Evolutionary conservation across 164 flowering plant genomes (phyloP).

Genomic region (Stephania cephalantha): DNA sequence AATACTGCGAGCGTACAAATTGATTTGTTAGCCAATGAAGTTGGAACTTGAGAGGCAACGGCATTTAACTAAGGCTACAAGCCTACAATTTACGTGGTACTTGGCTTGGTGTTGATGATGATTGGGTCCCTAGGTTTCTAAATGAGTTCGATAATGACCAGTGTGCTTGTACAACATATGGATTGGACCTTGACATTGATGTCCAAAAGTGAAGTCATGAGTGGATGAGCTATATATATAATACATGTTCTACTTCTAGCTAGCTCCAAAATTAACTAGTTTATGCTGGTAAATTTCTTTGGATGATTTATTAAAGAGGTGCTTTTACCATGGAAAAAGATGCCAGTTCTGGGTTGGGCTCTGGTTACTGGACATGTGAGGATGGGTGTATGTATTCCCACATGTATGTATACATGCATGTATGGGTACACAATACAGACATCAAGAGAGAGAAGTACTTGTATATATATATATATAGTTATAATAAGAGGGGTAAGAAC

Average conservation of each 20-base stretch:
- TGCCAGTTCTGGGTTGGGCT: background rate
- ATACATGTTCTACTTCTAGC: no score
- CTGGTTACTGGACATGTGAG: no score
- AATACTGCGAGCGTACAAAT: background rate
- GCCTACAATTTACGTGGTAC: background rate
- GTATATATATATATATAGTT: no score
- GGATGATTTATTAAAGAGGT: no score
- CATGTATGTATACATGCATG: no score
- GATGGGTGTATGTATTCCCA: no score
- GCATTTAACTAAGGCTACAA: background rate
- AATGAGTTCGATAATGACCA: background rate
- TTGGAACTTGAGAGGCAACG: background rate
- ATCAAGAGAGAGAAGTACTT: no score
- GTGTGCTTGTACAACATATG: background rate
- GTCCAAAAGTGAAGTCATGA: background rate
- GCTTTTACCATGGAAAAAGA: background rate
- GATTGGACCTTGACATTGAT: background rate
- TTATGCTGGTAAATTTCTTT: no score
- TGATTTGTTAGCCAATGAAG: background rate
- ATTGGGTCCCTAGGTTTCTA: background rate
- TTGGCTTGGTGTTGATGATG: background rate
- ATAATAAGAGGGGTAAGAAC: no score
- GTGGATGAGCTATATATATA: background rate
- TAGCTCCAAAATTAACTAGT: no score
- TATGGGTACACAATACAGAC: no score